Evolutionary conservation across 2,329 filamentous ascomycete species (phyloP), one percentile per base, ranked within the genome.

Genomic region (Gaeumannomyces sp.): DNA sequence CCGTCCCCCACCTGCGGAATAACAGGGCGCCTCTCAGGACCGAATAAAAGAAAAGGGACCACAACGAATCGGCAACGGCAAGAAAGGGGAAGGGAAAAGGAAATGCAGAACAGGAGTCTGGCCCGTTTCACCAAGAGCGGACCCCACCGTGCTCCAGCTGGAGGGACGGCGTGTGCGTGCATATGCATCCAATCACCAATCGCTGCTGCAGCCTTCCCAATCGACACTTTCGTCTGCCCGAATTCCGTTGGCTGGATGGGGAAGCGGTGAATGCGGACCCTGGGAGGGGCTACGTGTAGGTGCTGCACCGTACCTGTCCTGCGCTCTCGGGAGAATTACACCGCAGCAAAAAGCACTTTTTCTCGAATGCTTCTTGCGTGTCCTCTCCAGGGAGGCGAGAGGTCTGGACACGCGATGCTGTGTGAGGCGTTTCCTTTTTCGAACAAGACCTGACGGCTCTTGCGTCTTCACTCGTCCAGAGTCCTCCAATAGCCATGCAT

Each of bases 131-230:
- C 22, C 45, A 53, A 53, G 22, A 53, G 14, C 45, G 14, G 45
- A 45, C 16, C 22, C 45, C 45, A n/a, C 22, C 16, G 7, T 53
- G 45, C 38, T 45, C 38, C 38, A 45, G 13, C 38, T 22, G 33
- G 10, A 25, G 45, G 45, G 45, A 53, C 45, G 45, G 45, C 45
- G 10, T 53, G 45, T 53, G 45, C 45, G 45, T 53, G 45, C 45
- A 53, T 53, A 53, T 53, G 45, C 45, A 53, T n/a, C 45, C 45
- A 53, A 53, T 53, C 45, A 53, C 45, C 45, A n/a, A 53, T 53
- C 22, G 45, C 19, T 22, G 22, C 45, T 11, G 45, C 45, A 53
- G 45, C 45, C 22, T 22, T n/a, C 45, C 22, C 45, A 53, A 25
- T 25, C 19, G 45, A 53, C 45, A 22, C 45, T 53, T 53, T n/a